Percentiles rank a stretch among this genome's conserved stretches.
phyloP scores from a whole-genome alignment of 2,329 filamentous ascomycete genomes.

The Ciborinia camelliae region DNA sequence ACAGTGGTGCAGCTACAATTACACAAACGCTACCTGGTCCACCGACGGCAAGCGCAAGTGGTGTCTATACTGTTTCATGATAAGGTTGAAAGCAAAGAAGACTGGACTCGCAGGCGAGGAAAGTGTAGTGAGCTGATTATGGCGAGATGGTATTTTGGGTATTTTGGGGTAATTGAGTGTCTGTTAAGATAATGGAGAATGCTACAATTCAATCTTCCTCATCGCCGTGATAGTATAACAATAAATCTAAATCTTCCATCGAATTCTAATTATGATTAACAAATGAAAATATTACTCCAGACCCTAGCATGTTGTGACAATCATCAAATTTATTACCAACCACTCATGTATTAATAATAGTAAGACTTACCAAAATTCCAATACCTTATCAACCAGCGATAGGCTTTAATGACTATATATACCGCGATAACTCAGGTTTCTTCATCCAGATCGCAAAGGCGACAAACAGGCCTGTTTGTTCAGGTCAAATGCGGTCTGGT shows the following conservation, averaged over 20 bases:
- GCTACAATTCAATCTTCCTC: not conserved
- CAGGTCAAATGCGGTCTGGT: not conserved
- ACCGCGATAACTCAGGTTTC: not conserved
- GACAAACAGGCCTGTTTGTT: not conserved
- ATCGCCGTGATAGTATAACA: not conserved
- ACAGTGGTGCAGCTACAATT: constrained; percentile 25
- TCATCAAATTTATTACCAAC: not conserved
- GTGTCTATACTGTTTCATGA: constrained; percentile 23
- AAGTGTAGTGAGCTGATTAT: too few species aligned
- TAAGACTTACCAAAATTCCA: not conserved
- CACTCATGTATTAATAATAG: not conserved
- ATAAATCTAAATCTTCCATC: not conserved
- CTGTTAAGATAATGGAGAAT: not conserved
- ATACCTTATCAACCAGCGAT: not conserved
- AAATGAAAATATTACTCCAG: not conserved
- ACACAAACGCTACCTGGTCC: constrained; percentile 26
- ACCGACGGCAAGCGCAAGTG: constrained; percentile 27
- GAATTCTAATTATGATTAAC: not conserved
- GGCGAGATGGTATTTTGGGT: not conserved
- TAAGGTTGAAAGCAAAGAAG: not conserved
- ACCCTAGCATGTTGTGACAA: too few species aligned
- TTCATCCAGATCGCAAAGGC: not conserved
- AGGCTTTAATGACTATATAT: not conserved
- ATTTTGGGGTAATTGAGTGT: not conserved
- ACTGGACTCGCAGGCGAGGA: not conserved